phyloP scores from a whole-genome alignment of 371 early-diverging fungal genomes.

The Syncephalastrum sp. region DNA sequence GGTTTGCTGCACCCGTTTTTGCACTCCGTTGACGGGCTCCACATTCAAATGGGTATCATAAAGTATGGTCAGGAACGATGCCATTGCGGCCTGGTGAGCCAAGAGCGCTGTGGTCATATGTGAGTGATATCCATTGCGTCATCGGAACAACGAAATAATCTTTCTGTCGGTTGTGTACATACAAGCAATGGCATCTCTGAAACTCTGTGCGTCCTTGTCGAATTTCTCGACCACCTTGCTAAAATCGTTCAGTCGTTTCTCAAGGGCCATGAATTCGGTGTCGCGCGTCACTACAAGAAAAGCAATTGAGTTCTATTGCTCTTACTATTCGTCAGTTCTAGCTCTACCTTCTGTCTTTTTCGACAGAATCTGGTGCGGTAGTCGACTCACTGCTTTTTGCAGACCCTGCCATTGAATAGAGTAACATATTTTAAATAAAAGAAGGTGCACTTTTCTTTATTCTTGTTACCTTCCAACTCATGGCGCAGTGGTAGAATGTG shows the following conservation, averaged over 20 bases:
- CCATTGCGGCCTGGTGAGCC: constrained; percentile 69
- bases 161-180: constrained; percentile 4
- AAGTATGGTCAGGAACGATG: constrained; percentile 61
- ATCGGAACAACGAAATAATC: not conserved
- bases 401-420: constrained; percentile 15
- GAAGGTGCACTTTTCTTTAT: not conserved
- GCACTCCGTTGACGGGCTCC: constrained; percentile 31
- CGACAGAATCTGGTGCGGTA: constrained; percentile 42
- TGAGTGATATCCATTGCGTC: constrained; percentile 1
- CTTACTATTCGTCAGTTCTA: not conserved
- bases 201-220: constrained; percentile 66
- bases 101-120: constrained; percentile 48
- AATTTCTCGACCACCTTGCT: constrained; percentile 58
- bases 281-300: constrained; percentile 61
- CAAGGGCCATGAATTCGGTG: constrained; percentile 63
- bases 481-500: constrained; percentile 4
- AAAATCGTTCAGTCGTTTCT: constrained; percentile 59
- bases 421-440: not conserved
- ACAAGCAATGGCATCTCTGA: constrained; percentile 74
- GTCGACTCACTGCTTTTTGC: constrained; percentile 24
- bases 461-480: constrained; percentile 32
- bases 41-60: constrained; percentile 42
- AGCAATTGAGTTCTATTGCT: not conserved
- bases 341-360: constrained; percentile 44
- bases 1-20: constrained; percentile 46